Percentiles rank a stretch among this genome's conserved stretches.
Conservation (phyloP, 306 rosid genomes). For the Cicer judaicum region DNA sequence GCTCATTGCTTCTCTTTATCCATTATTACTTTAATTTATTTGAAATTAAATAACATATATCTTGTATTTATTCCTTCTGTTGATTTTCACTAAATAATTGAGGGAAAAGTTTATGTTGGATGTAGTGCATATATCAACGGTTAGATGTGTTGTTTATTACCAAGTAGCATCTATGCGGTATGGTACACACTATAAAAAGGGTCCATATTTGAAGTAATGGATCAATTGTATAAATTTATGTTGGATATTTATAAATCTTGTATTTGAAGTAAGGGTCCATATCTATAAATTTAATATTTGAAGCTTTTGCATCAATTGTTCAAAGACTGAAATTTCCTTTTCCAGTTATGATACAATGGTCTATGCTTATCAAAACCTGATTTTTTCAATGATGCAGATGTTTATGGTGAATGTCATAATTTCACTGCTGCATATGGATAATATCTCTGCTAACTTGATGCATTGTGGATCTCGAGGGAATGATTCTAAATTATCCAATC, state of each 20-base stretch:
- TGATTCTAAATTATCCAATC: conserved; percentile 48
- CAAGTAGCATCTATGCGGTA: conserved; percentile 10
- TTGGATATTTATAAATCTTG: too few species aligned
- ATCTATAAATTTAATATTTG: conserved; percentile 25
- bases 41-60: background rate
- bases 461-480: conserved; percentile 65
- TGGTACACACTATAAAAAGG: background rate
- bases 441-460: conserved; percentile 67
- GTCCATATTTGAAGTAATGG: background rate
- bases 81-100: background rate
- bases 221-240: too few species aligned
- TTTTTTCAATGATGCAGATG: conserved; percentile 60
- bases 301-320: conserved; percentile 29
- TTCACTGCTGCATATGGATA: conserved; percentile 89
- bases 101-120: conserved; percentile 33
- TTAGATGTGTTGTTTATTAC: conserved; percentile 9
- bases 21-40: conserved; percentile 1
- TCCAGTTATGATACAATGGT: conserved; percentile 1
- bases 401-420: conserved; percentile 81
- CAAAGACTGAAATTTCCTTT: conserved; percentile 26
- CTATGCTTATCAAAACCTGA: conserved; percentile 19
- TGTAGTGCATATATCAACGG: conserved; percentile 6
- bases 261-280: too few species aligned
- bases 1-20: background rate
- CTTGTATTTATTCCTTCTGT: conserved; percentile 1